phyloP scores from a whole-genome alignment of 208 protist genomes.

The Acanthamoeba triangularis region DNA sequence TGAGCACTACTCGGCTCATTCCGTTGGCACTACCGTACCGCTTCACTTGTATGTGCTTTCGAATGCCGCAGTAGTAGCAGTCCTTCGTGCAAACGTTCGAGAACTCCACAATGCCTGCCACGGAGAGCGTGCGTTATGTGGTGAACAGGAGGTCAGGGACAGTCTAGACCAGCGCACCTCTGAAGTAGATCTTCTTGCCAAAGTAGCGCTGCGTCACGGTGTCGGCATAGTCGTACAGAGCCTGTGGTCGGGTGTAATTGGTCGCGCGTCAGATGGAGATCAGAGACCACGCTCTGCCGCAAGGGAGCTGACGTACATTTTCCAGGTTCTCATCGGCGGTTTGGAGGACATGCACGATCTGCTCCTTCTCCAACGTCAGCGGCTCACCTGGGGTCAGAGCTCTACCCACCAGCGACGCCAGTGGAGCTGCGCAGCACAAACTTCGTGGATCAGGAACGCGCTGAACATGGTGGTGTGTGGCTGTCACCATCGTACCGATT shows the following conservation, averaged over 20 bases:
- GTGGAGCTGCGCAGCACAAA: not conserved
- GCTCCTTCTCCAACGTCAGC: conserved; percentile 1
- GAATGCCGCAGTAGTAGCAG: conserved; percentile 89
- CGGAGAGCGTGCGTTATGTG: not conserved
- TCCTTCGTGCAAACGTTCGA: conserved; percentile 88
- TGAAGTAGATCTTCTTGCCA: conserved; percentile 79
- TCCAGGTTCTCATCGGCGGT: not conserved
- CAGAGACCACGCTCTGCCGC: not conserved
- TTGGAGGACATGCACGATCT: conserved; percentile 49
- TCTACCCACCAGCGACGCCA: conserved; percentile 24
- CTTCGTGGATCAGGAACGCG: not conserved
- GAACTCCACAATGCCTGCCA: conserved; percentile 87
- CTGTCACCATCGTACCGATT: not conserved
- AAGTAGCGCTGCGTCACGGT: conserved; percentile 73
- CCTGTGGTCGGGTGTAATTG: not conserved
- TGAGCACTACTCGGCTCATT: no score
- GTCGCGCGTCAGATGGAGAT: no score
- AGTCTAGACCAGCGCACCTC: not conserved
- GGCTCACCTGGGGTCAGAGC: conserved; percentile 9
- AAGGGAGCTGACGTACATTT: not conserved
- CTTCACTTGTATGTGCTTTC: conserved; percentile 73
- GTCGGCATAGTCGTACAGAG: conserved; percentile 69
- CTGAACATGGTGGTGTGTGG: not conserved
- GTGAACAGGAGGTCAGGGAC: not conserved
- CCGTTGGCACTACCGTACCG: not conserved